Base-by-base conservation (phyloP, 2,329 filamentous ascomycete species). In the Paraphoma sp. region DNA sequence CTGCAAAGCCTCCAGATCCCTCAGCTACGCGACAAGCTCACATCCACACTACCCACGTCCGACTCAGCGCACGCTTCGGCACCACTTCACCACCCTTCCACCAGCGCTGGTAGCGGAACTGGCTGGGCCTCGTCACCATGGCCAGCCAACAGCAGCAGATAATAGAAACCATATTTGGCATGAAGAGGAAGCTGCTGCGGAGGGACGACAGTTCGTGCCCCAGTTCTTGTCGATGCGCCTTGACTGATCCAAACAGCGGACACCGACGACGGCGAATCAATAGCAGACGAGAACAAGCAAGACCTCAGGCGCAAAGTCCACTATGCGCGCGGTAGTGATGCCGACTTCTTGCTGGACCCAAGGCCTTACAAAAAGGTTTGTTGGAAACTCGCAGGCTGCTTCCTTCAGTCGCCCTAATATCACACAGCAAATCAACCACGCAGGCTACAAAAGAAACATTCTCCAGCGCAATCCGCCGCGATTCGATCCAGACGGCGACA, bases 401-500 rank as follows among this genome's bases (percentile, higher is more conserved):
- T 28, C 28, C 33, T 46, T 43, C 44, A 51, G 49, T 36, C 36
- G 57, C 40, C 70, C 65, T 56, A 45, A 53, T 54, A 46, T 40
- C 55, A 74, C 30, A 77, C 71, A 93, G 89, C 81, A 83, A 64
- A 84, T 93, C 66, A 87, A 91, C 54, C 90, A 92, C 73, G 89
- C 86, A 33, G 91, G 91, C 56, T 89, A 89, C 70, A 82, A 84
- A 56, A 85, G 92, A 71, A 83, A 87, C 52, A 91, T 93, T 63
- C 87, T 96, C 61, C 86, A 87, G 74, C 86, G 85, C 63, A 94
- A 93, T 65, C 89, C 89, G 5, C 84, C 86, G 10, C 81, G 91
- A 45, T 81, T 91, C 63, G 91, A 94, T 76, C 87, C 91, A 45
- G 90, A 94, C 65, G 91, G 91, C 60, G 92, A 90, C 71, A 87